Evolutionary conservation across 345 rosid genomes (phyloP).

Genomic region (Citrus glauca): DNA sequence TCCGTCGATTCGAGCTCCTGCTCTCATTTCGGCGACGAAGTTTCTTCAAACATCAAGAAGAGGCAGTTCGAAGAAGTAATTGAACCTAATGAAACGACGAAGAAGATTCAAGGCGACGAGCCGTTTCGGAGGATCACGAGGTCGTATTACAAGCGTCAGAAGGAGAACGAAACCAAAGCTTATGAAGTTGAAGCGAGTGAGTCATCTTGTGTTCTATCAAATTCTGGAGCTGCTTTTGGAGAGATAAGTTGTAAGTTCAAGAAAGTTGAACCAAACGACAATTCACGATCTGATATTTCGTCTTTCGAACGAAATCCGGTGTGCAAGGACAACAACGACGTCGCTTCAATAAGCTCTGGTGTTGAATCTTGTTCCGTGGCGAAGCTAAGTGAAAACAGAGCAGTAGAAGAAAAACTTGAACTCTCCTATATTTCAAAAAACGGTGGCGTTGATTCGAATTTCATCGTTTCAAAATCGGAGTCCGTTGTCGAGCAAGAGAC

Average conservation of each 20-base stretch:
- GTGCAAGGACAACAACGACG: constrained; percentile 35
- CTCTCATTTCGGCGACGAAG: constrained; percentile 33
- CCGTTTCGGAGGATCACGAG: constrained; percentile 51
- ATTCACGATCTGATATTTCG: constrained; percentile 41
- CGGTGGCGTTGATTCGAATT: constrained; percentile 31
- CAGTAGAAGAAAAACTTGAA: constrained; percentile 12
- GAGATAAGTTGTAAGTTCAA: constrained; percentile 16
- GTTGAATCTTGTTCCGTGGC: constrained; percentile 36
- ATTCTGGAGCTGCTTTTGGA: constrained; percentile 29
- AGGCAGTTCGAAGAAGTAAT: constrained; percentile 25
- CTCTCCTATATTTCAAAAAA: constrained; percentile 33
- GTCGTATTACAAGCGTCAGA: constrained; percentile 30
- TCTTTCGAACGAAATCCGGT: constrained; percentile 33
- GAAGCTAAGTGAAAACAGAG: constrained; percentile 24
- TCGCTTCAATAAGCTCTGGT: constrained; percentile 39
- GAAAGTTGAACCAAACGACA: constrained; percentile 10
- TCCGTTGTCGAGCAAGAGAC: constrained; percentile 41
- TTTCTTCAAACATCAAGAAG: constrained; percentile 43
- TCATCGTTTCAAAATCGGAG: constrained; percentile 20
- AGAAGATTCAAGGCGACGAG: constrained; percentile 19
- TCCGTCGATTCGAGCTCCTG: constrained; percentile 38
- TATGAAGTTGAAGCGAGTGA: constrained; percentile 50
- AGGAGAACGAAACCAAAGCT: constrained; percentile 25
- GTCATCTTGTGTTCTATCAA: constrained; percentile 48
- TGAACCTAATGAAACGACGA: constrained; percentile 19